Evolutionary conservation across 2,329 filamentous ascomycete species (phyloP), one percentile per base, ranked within the genome.

Genomic region (Cytospora schulzeri): DNA sequence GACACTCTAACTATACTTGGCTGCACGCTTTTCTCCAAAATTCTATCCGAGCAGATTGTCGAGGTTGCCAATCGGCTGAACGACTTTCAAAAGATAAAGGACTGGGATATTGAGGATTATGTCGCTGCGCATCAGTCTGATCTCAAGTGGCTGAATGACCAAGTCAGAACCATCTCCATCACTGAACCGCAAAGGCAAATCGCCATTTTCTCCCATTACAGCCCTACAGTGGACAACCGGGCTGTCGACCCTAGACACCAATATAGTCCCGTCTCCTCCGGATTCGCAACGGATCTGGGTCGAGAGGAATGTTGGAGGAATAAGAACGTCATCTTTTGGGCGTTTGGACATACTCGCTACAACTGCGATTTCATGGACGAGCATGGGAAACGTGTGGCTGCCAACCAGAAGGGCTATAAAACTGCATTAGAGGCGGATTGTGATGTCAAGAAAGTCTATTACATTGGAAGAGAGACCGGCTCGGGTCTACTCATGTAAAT

Each of bases 331-430:
- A 77, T 72, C 69, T 31, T 79, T 0, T 83, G 80, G 81, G 80
- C 75, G 0, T 83, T 82, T 70, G 80, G 80, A 0, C 80, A 83
- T 66, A 83, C 80, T 11, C 80, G 82, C 66, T 80, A 73, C 67
- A 81, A 79, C 65, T 81, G 79, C 68, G 75, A 79, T 55, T 79
- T 78, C 19, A 55, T 29, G 22, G 52, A 55, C 28, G 22, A 55
- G 29, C 2, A 55, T 33, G 52, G 52, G 28, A 55, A 55, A 29
- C 52, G 19, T 26, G 33, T 55, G 5, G 15, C 35, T 55, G 29
- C 52, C 22, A 55, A 55, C 19, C 29, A 55, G n/a, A 55, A 55
- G n/a, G 52, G 52, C 1, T 55, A 55, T 8, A 4, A 29, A 35
- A 35, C 28, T 33, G 26, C 52, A 19, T 22, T 35, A 33, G 52